A percentile compares a stretch with the other conserved stretches of the same genome.
phyloP scores from a whole-genome alignment of 768 basidiomycete species.

The Calocybe cyanea region DNA sequence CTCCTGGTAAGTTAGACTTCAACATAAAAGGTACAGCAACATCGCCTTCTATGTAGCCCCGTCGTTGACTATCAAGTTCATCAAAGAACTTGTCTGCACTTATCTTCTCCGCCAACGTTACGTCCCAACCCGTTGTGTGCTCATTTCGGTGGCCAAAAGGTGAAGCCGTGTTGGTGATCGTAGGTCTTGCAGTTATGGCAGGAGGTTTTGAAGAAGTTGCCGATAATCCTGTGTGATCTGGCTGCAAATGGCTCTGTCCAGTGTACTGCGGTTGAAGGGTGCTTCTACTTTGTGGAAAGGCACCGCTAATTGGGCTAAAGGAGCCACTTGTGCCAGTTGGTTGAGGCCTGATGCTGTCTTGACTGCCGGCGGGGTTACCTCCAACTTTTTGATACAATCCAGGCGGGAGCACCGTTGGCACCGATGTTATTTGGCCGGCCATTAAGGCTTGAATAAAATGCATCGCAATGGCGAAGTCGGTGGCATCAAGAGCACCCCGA shows the following conservation, averaged over 20 bases:
- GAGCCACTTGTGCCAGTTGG: constrained; percentile 59
- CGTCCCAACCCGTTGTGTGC: constrained; percentile 63
- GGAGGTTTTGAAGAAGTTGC: constrained; percentile 26
- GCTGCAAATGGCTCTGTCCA: constrained; percentile 52
- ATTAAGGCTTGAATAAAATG: constrained; percentile 93
- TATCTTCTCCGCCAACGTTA: constrained; percentile 76
- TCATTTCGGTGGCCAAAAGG: constrained; percentile 26
- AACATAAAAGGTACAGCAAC: constrained; percentile 95
- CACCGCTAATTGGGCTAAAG: constrained; percentile 50
- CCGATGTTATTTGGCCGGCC: constrained; percentile 66
- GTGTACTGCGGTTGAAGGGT: constrained; percentile 61
- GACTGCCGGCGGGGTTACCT: constrained; percentile 28
- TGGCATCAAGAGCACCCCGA: constrained; percentile 80
- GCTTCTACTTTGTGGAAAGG: constrained; percentile 35
- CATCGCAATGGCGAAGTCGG: constrained; percentile 96
- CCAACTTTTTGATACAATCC: constrained; percentile 83
- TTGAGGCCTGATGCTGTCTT: constrained; percentile 43
- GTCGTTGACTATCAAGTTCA: constrained; percentile 67
- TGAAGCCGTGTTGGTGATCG: constrained; percentile 20
- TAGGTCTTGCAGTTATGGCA: constrained; percentile 35
- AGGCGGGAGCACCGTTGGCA: constrained; percentile 76
- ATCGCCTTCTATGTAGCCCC: constrained; percentile 87
- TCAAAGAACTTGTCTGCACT: constrained; percentile 77
- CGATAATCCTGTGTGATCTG: constrained; percentile 43
- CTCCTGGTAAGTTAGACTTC: constrained; percentile 79